Conservation (phyloP, 768 basidiomycete species). For the Candolleomyces eurysporus region DNA sequence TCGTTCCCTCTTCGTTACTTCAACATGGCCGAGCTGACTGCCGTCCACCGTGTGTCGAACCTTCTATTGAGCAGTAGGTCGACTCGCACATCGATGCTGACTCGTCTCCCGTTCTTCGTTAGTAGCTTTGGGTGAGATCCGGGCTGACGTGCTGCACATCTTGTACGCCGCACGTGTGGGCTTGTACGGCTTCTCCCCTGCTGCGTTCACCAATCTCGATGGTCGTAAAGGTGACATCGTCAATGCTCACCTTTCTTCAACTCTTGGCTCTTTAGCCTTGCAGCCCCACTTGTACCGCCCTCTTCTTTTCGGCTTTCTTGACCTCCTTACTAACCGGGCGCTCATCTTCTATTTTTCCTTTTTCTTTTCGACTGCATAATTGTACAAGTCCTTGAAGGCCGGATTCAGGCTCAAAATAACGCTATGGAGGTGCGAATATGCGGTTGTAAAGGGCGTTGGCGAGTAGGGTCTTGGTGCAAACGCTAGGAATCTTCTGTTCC, state of each 20-base stretch:
- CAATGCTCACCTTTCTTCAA: constrained; percentile 43
- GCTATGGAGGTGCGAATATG: constrained; percentile 23
- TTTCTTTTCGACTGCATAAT: constrained; percentile 4
- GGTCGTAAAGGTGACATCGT: constrained; percentile 43
- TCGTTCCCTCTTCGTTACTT: too few species aligned
- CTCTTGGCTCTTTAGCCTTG: constrained; percentile 42
- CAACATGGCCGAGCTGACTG: too few species aligned
- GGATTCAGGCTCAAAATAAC: constrained; percentile 22
- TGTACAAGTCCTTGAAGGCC: constrained; percentile 17
- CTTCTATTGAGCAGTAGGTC: background rate
- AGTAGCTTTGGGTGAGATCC: constrained; percentile 25
- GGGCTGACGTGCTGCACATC: constrained; percentile 38
- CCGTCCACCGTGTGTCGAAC: background rate
- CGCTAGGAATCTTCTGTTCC: constrained; percentile 20
- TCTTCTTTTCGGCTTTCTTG: background rate
- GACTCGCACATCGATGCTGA: background rate
- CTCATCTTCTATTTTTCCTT: background rate
- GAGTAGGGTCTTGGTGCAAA: constrained; percentile 24
- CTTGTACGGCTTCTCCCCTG: constrained; percentile 32
- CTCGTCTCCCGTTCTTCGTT: constrained; percentile 21
- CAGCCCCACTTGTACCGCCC: constrained; percentile 46
- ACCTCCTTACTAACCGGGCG: background rate
- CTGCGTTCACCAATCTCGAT: constrained; percentile 36
- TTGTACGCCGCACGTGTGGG: constrained; percentile 40
- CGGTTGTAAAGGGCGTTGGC: constrained; percentile 27